Percentiles rank a stretch among this genome's conserved stretches.
phyloP scores from a whole-genome alignment of 768 basidiomycete species.

The Psilocybe subaeruginosa region DNA sequence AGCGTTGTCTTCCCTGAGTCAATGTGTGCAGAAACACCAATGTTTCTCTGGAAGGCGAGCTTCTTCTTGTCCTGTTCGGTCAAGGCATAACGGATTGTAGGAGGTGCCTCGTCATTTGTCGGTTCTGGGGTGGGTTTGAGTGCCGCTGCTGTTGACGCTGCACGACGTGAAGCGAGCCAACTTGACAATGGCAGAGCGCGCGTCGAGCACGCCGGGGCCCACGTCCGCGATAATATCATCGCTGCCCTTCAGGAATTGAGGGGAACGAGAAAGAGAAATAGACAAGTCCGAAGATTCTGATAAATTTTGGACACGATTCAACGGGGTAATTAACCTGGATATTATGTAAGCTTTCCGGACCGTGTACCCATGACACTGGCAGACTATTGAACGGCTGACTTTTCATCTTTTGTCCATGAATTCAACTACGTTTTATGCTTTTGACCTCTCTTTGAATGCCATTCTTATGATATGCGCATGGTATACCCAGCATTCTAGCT shows the following conservation, averaged over 20 bases:
- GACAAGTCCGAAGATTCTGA: too few relatives aligned
- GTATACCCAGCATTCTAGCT: too few relatives aligned
- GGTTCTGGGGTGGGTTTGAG: slow-evolving; percentile 33
- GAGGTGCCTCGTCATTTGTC: slow-evolving; percentile 21
- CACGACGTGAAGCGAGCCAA: slow-evolving; percentile 31
- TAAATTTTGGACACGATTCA: slow-evolving; percentile 5
- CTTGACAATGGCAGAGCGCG: slow-evolving; percentile 20
- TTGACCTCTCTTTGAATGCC: too few relatives aligned
- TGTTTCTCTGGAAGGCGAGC: slow-evolving; percentile 84
- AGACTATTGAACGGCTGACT: too few relatives aligned
- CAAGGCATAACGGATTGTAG: slow-evolving; percentile 46
- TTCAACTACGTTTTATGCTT: too few relatives aligned
- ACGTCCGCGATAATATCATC: slow-evolving; percentile 29
- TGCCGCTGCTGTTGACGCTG: slow-evolving; percentile 49
- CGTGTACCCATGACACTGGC: too few relatives aligned
- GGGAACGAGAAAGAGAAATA: neutral
- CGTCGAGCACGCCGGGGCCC: slow-evolving; percentile 26
- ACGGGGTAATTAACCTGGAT: neutral
- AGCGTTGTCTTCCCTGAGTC: slow-evolving; percentile 98
- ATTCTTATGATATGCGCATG: too few relatives aligned
- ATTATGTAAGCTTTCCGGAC: neutral
- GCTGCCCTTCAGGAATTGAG: neutral
- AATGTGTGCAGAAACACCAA: slow-evolving; percentile 94
- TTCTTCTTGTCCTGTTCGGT: slow-evolving; percentile 68
- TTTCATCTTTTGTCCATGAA: too few relatives aligned